Base-by-base conservation (phyloP, 805 yeast species). In the Saturnispora gosingensis region DNA sequence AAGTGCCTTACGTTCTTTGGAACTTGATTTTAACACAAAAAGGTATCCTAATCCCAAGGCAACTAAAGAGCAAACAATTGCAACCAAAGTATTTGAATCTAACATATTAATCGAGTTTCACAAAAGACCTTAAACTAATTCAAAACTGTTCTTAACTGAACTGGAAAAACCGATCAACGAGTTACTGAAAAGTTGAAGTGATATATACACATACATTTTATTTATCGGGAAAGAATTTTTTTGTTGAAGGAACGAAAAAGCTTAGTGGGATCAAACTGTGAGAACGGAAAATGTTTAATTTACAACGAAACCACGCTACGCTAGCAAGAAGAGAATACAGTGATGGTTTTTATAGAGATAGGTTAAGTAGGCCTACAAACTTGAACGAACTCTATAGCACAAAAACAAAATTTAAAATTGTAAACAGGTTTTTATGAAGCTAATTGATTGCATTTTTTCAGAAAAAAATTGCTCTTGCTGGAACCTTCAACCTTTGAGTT, bases 1-100 rank as follows among this genome's bases (percentile, higher is more conserved):
- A 59, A 90, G 75, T 11, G 83, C 85, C 30, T 78, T 75, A 52
- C 72, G 65, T 53, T 64, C 67, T 57, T 43, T 43, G 13, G 58
- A 38, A 56, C 38, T 45, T 28, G 42, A 24, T 18, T 39, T 32
- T 4, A 45, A 40, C 15, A 54, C 42, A 10, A 48, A 55, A 51
- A 55, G 42, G 10, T 58, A 48, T 9, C 58, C 62, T 3, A 63
- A 48, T 22, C 58, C 61, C 8, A 57, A 44, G 5, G 65, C 65
- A 24, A 62, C 57, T 38, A 49, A 30, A 4, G 51, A 34, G 10
- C 22, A 32, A 15, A 49, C 43, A 27, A 49, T 43, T 7, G 47
- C 28, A 10, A 49, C 13, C 27, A 49, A 35, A 6, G 51, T 43
- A 22, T 34, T 49, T 3, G 46, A 24, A 13, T 49, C 51, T 13